These are phyloP conservation scores for Brassica rapa DNA, from an alignment of 345 rosid species.

Conservation along the genomic window DNA sequence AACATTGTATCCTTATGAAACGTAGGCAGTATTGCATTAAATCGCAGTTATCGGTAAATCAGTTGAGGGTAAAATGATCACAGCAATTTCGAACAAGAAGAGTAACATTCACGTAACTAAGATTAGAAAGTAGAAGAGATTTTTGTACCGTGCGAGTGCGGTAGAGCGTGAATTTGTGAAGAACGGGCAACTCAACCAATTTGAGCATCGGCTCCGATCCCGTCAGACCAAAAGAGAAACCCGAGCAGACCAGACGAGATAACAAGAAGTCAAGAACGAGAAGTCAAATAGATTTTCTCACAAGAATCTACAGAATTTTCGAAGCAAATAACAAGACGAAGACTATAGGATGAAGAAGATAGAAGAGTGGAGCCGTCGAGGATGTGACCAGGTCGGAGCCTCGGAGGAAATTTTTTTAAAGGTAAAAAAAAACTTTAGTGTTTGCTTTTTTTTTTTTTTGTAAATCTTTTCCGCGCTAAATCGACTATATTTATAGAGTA, in stretches of 20 bases:
- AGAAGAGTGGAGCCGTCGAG: constrained; percentile 32
- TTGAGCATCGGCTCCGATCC: constrained; percentile 40
- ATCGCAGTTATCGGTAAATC: neutral
- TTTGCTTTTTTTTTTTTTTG: neutral
- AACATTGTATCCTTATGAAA: too few relatives aligned
- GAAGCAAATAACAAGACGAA: neutral
- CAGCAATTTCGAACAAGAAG: neutral
- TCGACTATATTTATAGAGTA: constrained; percentile 3
- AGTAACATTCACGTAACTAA: neutral
- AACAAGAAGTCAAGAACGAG: neutral
- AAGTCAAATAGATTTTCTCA: neutral
- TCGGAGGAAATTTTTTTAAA: neutral
- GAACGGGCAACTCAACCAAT: constrained; percentile 43
- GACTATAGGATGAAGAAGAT: constrained; percentile 15
- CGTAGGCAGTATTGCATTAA: too few relatives aligned
- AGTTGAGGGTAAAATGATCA: neutral
- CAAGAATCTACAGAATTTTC: neutral
- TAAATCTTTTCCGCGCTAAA: constrained; percentile 33
- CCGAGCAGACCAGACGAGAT: constrained; percentile 22
- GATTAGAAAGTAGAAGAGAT: neutral
- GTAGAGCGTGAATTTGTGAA: constrained; percentile 82
- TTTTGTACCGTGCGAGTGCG: constrained; percentile 68
- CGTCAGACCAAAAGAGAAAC: constrained; percentile 9
- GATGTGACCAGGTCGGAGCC: constrained; percentile 24
- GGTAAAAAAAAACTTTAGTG: neutral